Base-by-base conservation (phyloP, 2,329 filamentous ascomycete genomes). In the Macrophomina tecta region DNA sequence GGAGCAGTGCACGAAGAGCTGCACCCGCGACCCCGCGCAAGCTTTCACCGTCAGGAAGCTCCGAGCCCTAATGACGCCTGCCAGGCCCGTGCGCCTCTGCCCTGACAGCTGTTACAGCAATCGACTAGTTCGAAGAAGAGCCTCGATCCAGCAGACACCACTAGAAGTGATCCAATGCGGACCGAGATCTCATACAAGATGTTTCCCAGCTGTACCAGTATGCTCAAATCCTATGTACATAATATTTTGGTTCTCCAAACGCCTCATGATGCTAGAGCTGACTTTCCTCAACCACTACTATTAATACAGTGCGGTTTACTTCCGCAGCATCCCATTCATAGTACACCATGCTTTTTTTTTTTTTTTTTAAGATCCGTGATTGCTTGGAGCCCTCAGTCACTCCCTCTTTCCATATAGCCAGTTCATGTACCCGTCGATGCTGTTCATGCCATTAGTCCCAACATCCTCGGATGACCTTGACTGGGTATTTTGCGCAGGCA, bases 381-480 rank as follows among this genome's bases (percentile, higher is more conserved):
- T 55, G 32, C 36, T 30, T 28, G 23, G 12, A 40, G 36, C 18
- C 12, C 51, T 16, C 38, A 16, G 3, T 49, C 4, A 46, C 18
- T 45, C n/a, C 36, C 16, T 38, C 18, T 45, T 49, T n/a, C 42
- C 30, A 14, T 53, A 66, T 9, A 66, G 55, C 64, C 64, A 66
- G 18, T 45, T 16, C 64, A 66, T 51, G 45, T 66, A 66, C 16
- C 11, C 40, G 11, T 66, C 64, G 32, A 66, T 18, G 11, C 28
- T 36, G 28, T 11, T 9, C 5, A 32, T 18, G 4, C 32, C 65
- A 5, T 34, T 32, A 6, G n/a, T 36, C 5, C 12, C 1, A 7
- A 23, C 32, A 30, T n/a, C 61, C 16, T 14, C 30, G 40, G 60
- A 23, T 18, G 53, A 2, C 11, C 16, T n/a, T 23, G n/a, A 7